These are phyloP conservation scores for Colletotrichum sojae DNA, from an alignment of 2,329 filamentous ascomycete species.

Conservation along the genomic window DNA sequence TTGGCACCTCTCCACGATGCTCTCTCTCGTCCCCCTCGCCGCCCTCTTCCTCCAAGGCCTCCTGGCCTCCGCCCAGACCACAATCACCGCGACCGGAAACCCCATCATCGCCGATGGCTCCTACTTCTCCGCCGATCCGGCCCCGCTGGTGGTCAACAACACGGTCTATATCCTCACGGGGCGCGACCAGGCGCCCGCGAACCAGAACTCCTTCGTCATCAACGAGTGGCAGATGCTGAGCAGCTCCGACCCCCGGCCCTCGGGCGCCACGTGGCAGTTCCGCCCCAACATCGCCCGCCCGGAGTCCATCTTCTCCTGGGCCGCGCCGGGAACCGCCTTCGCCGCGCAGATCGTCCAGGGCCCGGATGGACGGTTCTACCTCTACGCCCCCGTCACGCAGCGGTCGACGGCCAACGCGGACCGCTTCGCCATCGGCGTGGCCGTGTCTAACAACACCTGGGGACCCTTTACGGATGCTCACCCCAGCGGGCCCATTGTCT, in stretches of 20 bases:
- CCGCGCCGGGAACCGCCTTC: constrained; percentile 50
- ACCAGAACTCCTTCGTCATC: constrained; percentile 52
- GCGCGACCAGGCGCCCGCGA: constrained; percentile 49
- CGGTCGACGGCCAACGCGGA: constrained; percentile 46
- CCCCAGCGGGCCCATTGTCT: constrained; percentile 52
- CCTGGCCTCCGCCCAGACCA: constrained; percentile 35
- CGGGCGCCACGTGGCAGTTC: constrained; percentile 51
- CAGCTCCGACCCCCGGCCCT: constrained; percentile 46
- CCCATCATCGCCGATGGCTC: constrained; percentile 54
- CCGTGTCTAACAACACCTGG: constrained; percentile 49
- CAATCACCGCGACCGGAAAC: constrained; percentile 50
- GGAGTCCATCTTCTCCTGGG: constrained; percentile 52
- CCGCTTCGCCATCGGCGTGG: constrained; percentile 55
- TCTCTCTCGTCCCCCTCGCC: background rate
- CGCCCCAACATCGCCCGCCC: constrained; percentile 50
- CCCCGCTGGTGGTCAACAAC: constrained; percentile 52
- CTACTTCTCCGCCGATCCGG: constrained; percentile 56
- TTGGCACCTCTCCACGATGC: background rate
- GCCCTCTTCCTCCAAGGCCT: constrained; percentile 12
- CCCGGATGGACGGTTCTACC: constrained; percentile 51
- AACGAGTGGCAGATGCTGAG: constrained; percentile 54
- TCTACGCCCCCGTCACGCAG: constrained; percentile 53
- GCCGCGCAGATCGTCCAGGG: constrained; percentile 54
- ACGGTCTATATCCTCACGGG: constrained; percentile 55
- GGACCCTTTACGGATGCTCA: constrained; percentile 55